These are phyloP conservation scores for Spizellomyces punctatus DNA, from an alignment of 192 early-diverging fungal species.

Conservation along the genomic window DNA sequence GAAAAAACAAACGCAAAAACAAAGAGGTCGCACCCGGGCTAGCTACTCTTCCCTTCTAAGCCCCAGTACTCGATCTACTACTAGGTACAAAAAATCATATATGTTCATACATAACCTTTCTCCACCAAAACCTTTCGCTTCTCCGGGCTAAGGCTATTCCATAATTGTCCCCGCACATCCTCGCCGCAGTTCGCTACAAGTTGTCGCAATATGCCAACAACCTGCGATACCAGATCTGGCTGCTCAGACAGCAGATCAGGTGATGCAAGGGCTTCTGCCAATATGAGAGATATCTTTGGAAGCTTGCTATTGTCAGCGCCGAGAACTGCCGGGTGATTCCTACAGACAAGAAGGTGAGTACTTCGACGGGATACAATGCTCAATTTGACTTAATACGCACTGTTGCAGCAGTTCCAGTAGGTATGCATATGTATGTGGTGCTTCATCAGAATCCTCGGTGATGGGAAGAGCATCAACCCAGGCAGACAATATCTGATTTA, in stretches of 20 bases:
- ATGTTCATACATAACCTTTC: constrained; percentile 18
- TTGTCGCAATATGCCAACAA: constrained; percentile 1
- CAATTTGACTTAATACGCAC: not conserved
- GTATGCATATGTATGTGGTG: constrained; percentile 69
- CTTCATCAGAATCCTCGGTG: constrained; percentile 87
- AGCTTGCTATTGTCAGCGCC: constrained; percentile 66
- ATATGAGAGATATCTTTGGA: constrained; percentile 59
- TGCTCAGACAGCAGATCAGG: constrained; percentile 9
- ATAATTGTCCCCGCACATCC: constrained; percentile 4
- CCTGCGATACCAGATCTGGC: not conserved
- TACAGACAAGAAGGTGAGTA: constrained; percentile 30
- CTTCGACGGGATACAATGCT: not conserved
- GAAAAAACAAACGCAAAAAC: too few species aligned
- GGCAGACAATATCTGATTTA: constrained; percentile 43
- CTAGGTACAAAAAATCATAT: too few species aligned
- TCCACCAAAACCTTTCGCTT: constrained; percentile 13
- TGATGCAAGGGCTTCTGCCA: constrained; percentile 61
- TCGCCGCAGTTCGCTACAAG: constrained; percentile 1
- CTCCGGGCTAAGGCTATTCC: constrained; percentile 17
- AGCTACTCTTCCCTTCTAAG: too few species aligned
- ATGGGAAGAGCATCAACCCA: constrained; percentile 87
- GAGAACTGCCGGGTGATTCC: constrained; percentile 64
- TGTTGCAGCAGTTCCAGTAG: constrained; percentile 29
- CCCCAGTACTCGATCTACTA: too few species aligned
- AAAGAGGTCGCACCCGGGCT: too few species aligned